Evolutionary conservation across 805 yeast species (phyloP).

Genomic region (Alloascoidea hylecoeti): DNA sequence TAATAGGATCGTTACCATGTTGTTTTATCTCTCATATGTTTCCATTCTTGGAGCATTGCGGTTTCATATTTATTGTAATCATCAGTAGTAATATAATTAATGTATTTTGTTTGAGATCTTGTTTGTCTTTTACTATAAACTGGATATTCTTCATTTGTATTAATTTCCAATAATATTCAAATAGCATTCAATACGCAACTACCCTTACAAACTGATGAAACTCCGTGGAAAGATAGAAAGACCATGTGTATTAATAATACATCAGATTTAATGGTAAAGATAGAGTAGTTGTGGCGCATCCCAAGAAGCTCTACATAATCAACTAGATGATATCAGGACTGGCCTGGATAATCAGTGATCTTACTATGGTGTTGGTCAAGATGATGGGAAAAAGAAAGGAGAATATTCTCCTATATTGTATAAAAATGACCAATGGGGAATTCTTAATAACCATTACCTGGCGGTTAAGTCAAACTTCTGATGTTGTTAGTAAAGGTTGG

Average conservation of each 20-base stretch:
- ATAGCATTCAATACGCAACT: conserved; percentile 13
- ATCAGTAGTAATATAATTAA: too few species aligned
- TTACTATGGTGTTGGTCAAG: conserved; percentile 36
- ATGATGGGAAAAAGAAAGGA: conserved; percentile 33
- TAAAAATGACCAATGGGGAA: conserved; percentile 20
- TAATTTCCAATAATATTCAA: too few species aligned
- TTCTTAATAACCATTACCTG: conserved; percentile 26
- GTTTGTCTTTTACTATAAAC: too few species aligned
- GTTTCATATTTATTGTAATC: too few species aligned
- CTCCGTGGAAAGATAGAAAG: neutral
- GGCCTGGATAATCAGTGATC: conserved; percentile 23
- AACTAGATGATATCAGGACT: conserved; percentile 26
- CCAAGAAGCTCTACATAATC: conserved; percentile 33
- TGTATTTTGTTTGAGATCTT: too few species aligned
- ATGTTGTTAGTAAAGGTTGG: conserved; percentile 37
- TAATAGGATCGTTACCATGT: too few species aligned
- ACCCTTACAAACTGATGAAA: neutral
- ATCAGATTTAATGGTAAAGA: conserved; percentile 4
- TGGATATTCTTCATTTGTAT: too few species aligned
- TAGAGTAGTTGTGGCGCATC: conserved; percentile 27
- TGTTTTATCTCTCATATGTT: too few species aligned
- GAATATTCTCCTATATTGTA: conserved; percentile 37
- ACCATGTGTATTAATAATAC: neutral
- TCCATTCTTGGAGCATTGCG: too few species aligned
- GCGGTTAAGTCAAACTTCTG: conserved; percentile 44